These are phyloP conservation scores for Aristolochia contorta DNA, from an alignment of 164 flowering plant species.

Conservation along the genomic window DNA sequence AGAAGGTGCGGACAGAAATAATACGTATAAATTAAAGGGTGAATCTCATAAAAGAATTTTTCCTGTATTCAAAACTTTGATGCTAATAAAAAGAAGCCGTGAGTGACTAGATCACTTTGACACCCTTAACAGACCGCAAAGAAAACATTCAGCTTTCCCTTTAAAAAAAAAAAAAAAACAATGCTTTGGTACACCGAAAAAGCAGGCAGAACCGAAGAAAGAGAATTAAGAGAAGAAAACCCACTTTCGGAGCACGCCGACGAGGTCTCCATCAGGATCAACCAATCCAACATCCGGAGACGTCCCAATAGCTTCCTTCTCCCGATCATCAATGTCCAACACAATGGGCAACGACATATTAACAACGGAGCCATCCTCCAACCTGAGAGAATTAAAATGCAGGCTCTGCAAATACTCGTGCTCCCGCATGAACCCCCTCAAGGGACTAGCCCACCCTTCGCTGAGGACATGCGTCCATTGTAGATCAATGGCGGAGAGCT, in stretches of 20 bases:
- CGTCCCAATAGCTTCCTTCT: slow-evolving; percentile 52
- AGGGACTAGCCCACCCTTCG: slow-evolving; percentile 96
- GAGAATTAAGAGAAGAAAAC: slow-evolving; percentile 4
- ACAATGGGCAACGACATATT: slow-evolving; percentile 97
- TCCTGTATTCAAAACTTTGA: not conserved
- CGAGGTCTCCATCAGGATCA: slow-evolving; percentile 49
- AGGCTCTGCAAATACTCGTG: slow-evolving; percentile 78
- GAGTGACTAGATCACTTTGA: not conserved
- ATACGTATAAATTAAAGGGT: too few relatives aligned
- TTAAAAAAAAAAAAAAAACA: not conserved
- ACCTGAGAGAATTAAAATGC: slow-evolving; percentile 68
- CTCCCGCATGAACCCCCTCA: slow-evolving; percentile 93
- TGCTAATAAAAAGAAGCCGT: not conserved
- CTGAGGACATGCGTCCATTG: slow-evolving; percentile 92
- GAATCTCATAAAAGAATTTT: too few relatives aligned
- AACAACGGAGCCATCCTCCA: slow-evolving; percentile 54
- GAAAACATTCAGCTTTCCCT: not conserved
- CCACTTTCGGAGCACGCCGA: slow-evolving; percentile 64
- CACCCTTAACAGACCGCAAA: not conserved
- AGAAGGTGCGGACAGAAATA: too few relatives aligned
- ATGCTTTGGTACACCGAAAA: not conserved
- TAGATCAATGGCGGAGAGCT: slow-evolving; percentile 54
- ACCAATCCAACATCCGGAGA: slow-evolving; percentile 47
- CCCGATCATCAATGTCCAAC: slow-evolving; percentile 66
- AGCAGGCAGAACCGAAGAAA: not conserved